Evolutionary conservation across 306 rosid genomes (phyloP).

Genomic region (Trifolium fragiferum): DNA sequence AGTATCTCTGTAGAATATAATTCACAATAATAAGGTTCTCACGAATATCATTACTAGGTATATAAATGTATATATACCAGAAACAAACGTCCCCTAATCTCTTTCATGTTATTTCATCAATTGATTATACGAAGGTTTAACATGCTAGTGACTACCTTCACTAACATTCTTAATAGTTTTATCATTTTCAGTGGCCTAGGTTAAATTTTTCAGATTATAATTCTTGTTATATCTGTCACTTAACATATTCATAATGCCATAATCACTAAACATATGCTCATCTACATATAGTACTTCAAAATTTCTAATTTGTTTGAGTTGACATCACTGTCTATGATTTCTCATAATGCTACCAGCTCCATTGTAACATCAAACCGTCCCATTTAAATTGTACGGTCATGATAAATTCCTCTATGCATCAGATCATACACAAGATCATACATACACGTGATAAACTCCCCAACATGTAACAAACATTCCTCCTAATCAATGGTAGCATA

Average conservation of each 20-base stretch:
- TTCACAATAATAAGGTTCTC: too few species aligned
- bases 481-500: slow-evolving; percentile 31
- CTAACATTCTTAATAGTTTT: not conserved
- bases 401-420: slow-evolving; percentile 1
- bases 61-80: too few species aligned
- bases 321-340: not conserved
- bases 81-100: too few species aligned
- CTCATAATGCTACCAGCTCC: not conserved
- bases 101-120: too few species aligned
- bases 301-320: not conserved
- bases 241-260: slow-evolving; percentile 1
- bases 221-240: not conserved
- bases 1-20: too few species aligned
- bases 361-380: not conserved
- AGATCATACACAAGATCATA: slow-evolving; percentile 30
- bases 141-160: not conserved
- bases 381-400: not conserved
- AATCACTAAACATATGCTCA: not conserved
- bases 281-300: not conserved
- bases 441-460: slow-evolving; percentile 31
- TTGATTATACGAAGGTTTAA: not conserved
- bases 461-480: slow-evolving; percentile 33
- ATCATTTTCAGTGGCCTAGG: not conserved
- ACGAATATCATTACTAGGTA: too few species aligned
- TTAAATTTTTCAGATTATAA: not conserved